These are phyloP conservation scores for Backusella tarrabulga DNA, from an alignment of 192 early-diverging fungal genomes.

Conservation along the genomic window DNA sequence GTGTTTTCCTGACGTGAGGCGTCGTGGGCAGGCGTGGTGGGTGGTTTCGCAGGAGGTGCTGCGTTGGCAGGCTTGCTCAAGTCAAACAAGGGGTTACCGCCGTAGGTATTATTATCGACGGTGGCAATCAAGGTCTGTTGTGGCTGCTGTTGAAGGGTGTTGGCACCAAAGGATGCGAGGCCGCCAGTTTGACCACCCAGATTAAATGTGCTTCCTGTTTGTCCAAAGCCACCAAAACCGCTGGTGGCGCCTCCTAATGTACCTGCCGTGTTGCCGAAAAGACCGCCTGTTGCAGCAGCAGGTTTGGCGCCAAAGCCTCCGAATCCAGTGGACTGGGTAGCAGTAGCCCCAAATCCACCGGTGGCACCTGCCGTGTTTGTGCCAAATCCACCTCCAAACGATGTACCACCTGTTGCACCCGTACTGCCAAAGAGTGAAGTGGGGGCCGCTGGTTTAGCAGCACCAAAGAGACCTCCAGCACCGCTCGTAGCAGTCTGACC, in stretches of 20 bases:
- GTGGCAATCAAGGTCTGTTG: constrained; percentile 57
- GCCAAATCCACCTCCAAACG: constrained; percentile 34
- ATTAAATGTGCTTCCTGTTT: constrained; percentile 31
- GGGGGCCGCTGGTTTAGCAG: neutral
- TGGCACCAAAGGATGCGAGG: constrained; percentile 39
- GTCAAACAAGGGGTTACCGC: constrained; percentile 78
- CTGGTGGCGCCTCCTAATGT: neutral
- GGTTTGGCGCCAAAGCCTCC: constrained; percentile 13
- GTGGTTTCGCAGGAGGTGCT: constrained; percentile 20
- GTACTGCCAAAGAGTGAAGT: constrained; percentile 21
- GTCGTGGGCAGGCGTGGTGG: constrained; percentile 27
- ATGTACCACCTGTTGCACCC: neutral
- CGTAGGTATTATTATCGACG: constrained; percentile 88
- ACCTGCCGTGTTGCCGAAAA: constrained; percentile 26
- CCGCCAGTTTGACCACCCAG: constrained; percentile 30
- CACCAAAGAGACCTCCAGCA: constrained; percentile 12
- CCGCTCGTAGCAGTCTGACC: neutral
- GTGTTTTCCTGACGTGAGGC: constrained; percentile 65
- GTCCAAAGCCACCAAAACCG: constrained; percentile 35
- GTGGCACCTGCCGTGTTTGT: constrained; percentile 20
- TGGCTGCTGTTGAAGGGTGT: constrained; percentile 16
- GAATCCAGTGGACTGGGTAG: neutral
- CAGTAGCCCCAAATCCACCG: constrained; percentile 16
- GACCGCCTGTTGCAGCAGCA: neutral
- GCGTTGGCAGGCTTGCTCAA: constrained; percentile 9